These are phyloP conservation scores for Chaetomium tenue DNA, from an alignment of 495 filamentous ascomycete species.

Conservation along the genomic window DNA sequence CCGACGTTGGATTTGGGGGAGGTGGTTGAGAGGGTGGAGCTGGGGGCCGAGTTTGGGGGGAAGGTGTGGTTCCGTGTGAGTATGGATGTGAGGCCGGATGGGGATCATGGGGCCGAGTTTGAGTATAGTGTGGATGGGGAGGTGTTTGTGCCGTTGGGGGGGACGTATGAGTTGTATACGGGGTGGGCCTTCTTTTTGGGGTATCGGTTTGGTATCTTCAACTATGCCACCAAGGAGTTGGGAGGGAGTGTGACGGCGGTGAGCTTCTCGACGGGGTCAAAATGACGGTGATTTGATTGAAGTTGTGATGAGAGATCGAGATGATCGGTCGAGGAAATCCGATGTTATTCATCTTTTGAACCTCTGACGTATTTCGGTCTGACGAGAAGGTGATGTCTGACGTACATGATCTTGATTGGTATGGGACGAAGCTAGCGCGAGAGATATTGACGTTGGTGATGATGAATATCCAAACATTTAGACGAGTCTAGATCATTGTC, in stretches of 20 bases:
- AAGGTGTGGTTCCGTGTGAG: constrained; percentile 1
- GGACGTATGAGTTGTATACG: neutral
- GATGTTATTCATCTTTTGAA: no score
- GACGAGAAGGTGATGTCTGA: no score
- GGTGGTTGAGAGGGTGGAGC: neutral
- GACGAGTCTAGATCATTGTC: no score
- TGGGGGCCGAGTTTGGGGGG: neutral
- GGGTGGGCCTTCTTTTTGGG: constrained; percentile 12
- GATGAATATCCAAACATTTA: no score
- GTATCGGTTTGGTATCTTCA: constrained; percentile 8
- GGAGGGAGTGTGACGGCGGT: neutral
- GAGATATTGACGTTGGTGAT: no score
- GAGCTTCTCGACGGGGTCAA: neutral
- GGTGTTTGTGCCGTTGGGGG: neutral
- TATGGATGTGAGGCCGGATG: constrained; percentile 1
- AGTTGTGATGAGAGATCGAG: no score
- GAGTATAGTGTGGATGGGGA: constrained; percentile 8
- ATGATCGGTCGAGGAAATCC: no score
- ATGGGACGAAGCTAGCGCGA: no score
- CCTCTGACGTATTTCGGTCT: no score
- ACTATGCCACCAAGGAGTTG: constrained; percentile 6
- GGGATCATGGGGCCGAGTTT: neutral
- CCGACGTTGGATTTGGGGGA: constrained; percentile 2
- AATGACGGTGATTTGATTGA: neutral
- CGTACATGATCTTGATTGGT: no score